These are phyloP conservation scores for Phytopythium cucurbitacearum DNA, from an alignment of 352 stramenopile species.

Conservation along the genomic window DNA sequence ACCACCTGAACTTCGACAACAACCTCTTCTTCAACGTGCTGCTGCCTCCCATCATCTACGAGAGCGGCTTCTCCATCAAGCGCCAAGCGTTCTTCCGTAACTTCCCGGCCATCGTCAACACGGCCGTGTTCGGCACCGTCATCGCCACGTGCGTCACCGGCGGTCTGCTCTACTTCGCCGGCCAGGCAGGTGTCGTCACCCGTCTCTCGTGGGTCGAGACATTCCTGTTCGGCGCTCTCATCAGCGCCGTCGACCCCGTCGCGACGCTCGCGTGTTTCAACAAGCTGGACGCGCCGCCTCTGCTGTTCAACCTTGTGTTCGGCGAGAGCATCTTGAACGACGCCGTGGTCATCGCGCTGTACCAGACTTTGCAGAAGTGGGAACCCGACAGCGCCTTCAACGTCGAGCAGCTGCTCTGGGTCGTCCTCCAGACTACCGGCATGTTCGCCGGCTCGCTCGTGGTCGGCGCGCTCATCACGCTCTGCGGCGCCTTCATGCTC, in stretches of 20 bases:
- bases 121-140: constrained; percentile 70
- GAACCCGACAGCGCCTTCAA: constrained; percentile 66
- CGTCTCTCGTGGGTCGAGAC: constrained; percentile 87
- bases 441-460: constrained; percentile 82
- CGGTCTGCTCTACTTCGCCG: constrained; percentile 62
- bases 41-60: constrained; percentile 85
- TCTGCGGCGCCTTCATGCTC: constrained; percentile 69
- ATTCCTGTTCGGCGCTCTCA: constrained; percentile 90
- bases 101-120: constrained; percentile 85
- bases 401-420: constrained; percentile 50
- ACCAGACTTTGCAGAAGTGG: constrained; percentile 91
- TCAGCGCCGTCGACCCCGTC: constrained; percentile 93
- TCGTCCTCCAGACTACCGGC: constrained; percentile 58
- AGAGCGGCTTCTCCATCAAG: constrained; percentile 85
- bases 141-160: constrained; percentile 78
- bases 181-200: constrained; percentile 55
- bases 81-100: constrained; percentile 81
- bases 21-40: constrained; percentile 87
- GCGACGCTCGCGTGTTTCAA: constrained; percentile 92
- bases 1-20: constrained; percentile 84
- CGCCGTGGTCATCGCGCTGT: constrained; percentile 91
- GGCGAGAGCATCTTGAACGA: constrained; percentile 95
- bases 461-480: constrained; percentile 63
- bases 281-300: constrained; percentile 78
- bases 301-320: constrained; percentile 95